Conservation (phyloP, 257 asterid genomes). For the Misopates orontium region DNA sequence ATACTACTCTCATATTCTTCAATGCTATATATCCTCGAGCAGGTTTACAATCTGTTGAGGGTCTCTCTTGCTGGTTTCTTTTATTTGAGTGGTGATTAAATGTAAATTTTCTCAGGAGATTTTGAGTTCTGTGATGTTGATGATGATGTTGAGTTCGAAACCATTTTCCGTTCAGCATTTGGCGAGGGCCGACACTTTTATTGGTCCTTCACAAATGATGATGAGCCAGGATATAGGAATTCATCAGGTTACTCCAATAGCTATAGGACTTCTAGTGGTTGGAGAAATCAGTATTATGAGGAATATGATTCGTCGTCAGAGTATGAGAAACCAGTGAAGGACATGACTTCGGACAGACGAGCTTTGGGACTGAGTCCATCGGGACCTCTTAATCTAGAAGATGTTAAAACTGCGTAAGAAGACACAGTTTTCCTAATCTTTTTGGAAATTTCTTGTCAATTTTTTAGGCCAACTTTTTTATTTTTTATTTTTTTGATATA, state of each 20-base stretch:
- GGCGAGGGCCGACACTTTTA: constrained; percentile 55
- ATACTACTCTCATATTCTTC: background rate
- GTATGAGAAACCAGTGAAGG: constrained; percentile 33
- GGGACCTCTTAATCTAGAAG: constrained; percentile 77
- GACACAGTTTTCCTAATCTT: constrained; percentile 10
- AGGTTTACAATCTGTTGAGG: background rate
- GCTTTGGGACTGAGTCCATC: constrained; percentile 76
- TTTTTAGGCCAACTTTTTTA: no score
- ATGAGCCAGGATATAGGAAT: constrained; percentile 50
- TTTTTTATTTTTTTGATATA: no score
- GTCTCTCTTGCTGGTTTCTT: background rate
- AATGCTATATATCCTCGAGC: constrained; percentile 15
- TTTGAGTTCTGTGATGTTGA: constrained; percentile 53
- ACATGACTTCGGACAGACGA: constrained; percentile 55
- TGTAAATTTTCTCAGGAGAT: constrained; percentile 39
- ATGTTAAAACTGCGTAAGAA: constrained; percentile 88
- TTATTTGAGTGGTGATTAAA: constrained; percentile 10
- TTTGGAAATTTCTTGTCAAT: background rate
- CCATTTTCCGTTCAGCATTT: constrained; percentile 53
- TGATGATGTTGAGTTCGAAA: constrained; percentile 56
- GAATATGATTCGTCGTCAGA: constrained; percentile 55
- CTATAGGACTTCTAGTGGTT: constrained; percentile 32
- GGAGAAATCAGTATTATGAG: constrained; percentile 43
- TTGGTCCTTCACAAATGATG: constrained; percentile 57
- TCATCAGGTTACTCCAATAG: constrained; percentile 51